A percentile compares a stretch with the other conserved stretches of the same genome.
phyloP scores from a whole-genome alignment of 2,329 filamentous ascomycete species.

The Pleoardoris graminearum region DNA sequence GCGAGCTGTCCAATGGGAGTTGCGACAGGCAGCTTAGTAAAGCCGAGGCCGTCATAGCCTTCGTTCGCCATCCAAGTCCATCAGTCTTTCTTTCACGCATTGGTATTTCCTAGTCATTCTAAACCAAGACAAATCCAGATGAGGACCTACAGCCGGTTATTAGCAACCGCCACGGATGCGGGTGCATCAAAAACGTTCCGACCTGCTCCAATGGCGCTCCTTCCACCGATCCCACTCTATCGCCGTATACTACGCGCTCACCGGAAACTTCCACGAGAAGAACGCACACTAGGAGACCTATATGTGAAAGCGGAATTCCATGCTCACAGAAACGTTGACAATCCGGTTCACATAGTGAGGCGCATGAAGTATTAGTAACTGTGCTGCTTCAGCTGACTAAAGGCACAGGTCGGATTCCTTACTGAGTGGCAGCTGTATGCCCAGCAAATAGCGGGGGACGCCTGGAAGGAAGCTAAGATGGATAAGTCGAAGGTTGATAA shows the following conservation, averaged over 20 bases:
- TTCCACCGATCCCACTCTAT: constrained; percentile 89
- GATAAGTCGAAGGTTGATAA: constrained; percentile 84
- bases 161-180: constrained; percentile 42
- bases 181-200: constrained; percentile 41
- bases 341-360: constrained; percentile 86
- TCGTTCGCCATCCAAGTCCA: not conserved
- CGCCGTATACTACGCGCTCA: constrained; percentile 84
- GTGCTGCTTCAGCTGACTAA: constrained; percentile 9
- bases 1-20: constrained; percentile 16
- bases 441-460: constrained; percentile 84
- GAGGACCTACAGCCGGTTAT: constrained; percentile 33
- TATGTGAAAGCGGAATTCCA: constrained; percentile 94
- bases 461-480: constrained; percentile 82
- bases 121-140: constrained; percentile 31
- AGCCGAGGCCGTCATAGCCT: constrained; percentile 9
- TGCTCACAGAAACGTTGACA: constrained; percentile 80
- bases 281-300: constrained; percentile 83
- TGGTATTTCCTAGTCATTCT: not conserved
- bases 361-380: not conserved
- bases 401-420: constrained; percentile 82
- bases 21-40: constrained; percentile 8
- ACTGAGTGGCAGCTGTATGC: constrained; percentile 97
- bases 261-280: constrained; percentile 71
- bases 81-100: not conserved
- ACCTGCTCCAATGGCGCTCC: constrained; percentile 64